phyloP scores from a whole-genome alignment of 1,284 basidiomycete genomes.

The Pholiota adiposa region DNA sequence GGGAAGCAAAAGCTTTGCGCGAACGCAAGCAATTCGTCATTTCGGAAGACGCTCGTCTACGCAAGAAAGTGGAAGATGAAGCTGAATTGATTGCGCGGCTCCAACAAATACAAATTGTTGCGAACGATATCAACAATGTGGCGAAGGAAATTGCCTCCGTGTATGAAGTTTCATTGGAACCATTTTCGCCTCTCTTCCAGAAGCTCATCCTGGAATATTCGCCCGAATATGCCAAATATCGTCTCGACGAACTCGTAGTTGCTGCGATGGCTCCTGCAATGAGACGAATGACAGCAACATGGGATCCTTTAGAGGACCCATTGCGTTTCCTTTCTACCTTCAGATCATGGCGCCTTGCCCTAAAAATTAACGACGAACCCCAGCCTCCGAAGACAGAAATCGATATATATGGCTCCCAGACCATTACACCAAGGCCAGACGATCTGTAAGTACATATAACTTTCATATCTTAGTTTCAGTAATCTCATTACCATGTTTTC shows the following conservation, averaged over 20 bases:
- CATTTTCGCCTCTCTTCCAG: slow-evolving; percentile 74
- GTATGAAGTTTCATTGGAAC: slow-evolving; percentile 72
- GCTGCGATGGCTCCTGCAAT: slow-evolving; percentile 86
- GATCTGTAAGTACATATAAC: slow-evolving; percentile 40
- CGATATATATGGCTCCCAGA: slow-evolving; percentile 58
- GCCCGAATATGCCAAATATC: slow-evolving; percentile 79
- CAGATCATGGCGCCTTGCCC: slow-evolving; percentile 68
- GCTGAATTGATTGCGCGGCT: slow-evolving; percentile 77
- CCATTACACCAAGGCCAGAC: slow-evolving; percentile 33
- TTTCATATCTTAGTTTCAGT: background rate
- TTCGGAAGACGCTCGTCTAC: slow-evolving; percentile 72
- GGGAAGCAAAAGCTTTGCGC: slow-evolving; percentile 85
- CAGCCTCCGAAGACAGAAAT: slow-evolving; percentile 45
- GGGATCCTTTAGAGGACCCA: slow-evolving; percentile 78
- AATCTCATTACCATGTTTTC: slow-evolving; percentile 12
- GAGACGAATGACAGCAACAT: slow-evolving; percentile 65
- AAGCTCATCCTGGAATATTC: slow-evolving; percentile 74
- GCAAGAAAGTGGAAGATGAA: slow-evolving; percentile 72
- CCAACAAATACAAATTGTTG: slow-evolving; percentile 74
- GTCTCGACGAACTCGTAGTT: slow-evolving; percentile 90
- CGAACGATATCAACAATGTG: slow-evolving; percentile 68
- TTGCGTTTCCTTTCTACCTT: slow-evolving; percentile 65
- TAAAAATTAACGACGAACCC: slow-evolving; percentile 53
- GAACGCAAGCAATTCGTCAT: slow-evolving; percentile 79
- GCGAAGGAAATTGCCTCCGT: slow-evolving; percentile 64